These are phyloP conservation scores for Orobanche coerulescens DNA, from an alignment of 257 asterid genomes.

Conservation along the genomic window DNA sequence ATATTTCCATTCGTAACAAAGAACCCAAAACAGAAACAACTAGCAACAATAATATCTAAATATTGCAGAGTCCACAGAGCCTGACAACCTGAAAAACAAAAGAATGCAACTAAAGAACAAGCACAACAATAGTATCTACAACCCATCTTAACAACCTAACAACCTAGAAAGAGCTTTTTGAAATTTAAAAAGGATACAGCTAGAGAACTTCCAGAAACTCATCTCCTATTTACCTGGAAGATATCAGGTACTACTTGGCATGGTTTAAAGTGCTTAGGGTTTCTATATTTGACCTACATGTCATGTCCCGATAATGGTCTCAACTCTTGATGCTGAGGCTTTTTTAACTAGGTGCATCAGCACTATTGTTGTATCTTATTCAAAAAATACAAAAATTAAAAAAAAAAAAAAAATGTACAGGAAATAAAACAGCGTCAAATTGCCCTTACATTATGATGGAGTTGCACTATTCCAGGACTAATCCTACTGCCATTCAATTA, in stretches of 20 bases:
- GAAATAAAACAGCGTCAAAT: neutral
- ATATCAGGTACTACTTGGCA: neutral
- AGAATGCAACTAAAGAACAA: neutral
- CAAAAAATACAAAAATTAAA: neutral
- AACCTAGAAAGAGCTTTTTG: neutral
- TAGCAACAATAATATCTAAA: neutral
- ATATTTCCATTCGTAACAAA: neutral
- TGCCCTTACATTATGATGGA: neutral
- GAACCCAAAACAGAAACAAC: neutral
- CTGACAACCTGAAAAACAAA: neutral
- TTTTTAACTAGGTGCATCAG: slow-evolving; percentile 8
- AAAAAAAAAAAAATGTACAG: too few relatives aligned
- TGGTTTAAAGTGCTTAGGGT: neutral
- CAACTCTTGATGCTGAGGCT: neutral
- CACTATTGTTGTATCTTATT: neutral
- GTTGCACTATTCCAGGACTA: neutral
- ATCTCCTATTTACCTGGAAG: neutral
- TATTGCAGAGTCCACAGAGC: neutral
- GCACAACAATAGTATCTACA: neutral
- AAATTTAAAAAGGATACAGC: neutral
- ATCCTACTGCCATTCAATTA: neutral
- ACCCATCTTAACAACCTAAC: neutral
- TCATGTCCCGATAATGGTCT: neutral
- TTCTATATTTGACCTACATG: neutral
- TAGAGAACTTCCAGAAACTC: neutral